These are phyloP conservation scores for Priceomyces fermenticarens DNA, from an alignment of 805 yeast species.

Conservation along the genomic window DNA sequence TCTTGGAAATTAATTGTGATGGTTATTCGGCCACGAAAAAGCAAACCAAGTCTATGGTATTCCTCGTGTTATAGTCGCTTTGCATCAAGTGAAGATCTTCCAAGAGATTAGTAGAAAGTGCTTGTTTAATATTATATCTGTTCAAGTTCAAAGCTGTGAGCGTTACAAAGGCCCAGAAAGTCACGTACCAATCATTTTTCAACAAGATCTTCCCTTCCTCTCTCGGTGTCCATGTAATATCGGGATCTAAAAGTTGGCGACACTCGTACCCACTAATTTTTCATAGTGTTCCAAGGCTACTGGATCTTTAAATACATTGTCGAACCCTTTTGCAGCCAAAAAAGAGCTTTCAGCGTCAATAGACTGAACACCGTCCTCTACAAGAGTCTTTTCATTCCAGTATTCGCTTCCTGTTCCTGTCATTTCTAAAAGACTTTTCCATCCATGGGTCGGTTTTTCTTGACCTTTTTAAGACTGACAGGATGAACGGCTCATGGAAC, in stretches of 20 bases:
- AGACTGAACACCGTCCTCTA: no score
- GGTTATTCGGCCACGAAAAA: constrained; percentile 49
- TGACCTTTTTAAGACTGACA: no score
- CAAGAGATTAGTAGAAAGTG: constrained; percentile 20
- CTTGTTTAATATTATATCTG: constrained; percentile 21
- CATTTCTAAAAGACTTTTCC: no score
- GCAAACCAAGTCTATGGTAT: constrained; percentile 38
- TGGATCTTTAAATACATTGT: constrained; percentile 1
- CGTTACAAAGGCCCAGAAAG: constrained; percentile 19
- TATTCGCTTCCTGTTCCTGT: no score
- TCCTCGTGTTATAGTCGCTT: constrained; percentile 38
- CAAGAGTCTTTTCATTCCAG: no score
- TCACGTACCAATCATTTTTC: constrained; percentile 19
- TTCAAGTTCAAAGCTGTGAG: constrained; percentile 22
- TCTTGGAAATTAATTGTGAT: constrained; percentile 59
- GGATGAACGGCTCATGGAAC: no score
- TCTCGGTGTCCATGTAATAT: constrained; percentile 28
- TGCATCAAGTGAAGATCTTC: constrained; percentile 33
- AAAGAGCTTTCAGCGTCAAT: no score
- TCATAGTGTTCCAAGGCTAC: background rate
- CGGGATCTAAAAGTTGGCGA: constrained; percentile 31
- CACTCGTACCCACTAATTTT: constrained; percentile 18
- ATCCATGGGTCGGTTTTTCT: no score
- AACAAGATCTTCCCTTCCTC: constrained; percentile 25
- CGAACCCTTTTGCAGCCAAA: no score